Evolutionary conservation across 2,329 filamentous ascomycete genomes (phyloP), one percentile per base, ranked within the genome.

Genomic region (Xylariales sp.): DNA sequence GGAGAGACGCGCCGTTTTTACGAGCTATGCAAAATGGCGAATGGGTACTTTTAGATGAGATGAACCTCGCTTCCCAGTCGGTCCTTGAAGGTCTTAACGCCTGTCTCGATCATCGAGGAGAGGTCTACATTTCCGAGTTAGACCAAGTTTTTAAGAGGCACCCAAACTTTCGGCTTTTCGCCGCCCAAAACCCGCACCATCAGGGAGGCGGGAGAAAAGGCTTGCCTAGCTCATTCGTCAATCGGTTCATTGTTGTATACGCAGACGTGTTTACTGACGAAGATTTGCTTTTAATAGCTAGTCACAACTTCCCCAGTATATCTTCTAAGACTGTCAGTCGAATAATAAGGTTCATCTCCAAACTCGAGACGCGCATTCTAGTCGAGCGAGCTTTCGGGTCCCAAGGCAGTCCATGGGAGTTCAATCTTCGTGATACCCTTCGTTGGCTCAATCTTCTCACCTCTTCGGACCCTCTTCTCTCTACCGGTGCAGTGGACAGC

Each of bases 31-130:
- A 98, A 77, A 92, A 89, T 65, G 96, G 96, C 34, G 93, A 97
- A 74, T 99, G 96, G 96, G 96, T 99, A 10, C 84, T 99, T 34
- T 86, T 99, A 0, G 96, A 99, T 76, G 96, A 99, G 83, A 99
- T 99, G 96, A 99, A 99, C 75, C 82, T 99, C 70, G 96, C 97
- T 1, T 98, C 95, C 0, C 96, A 99, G 78, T 97, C 95, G 4
- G 94, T 99, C 1, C 87, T 99, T 0, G 96, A 99, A 81, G 97
- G 96, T 70, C 83, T 99, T 39, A 99, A 99, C 73, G 95, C 96
- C 28, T 98, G 96, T 82, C 86, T 99, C 36, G 96, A 99, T 79
- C 97, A 99, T 78, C 90, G 97, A 80, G 95, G 96, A 66, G 93
- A 97, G 79, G 93, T 97, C 0, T 99, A 97, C 77, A 90, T 99